Conservation (phyloP, 305 asterid genomes). For the Plantago coronopus region DNA sequence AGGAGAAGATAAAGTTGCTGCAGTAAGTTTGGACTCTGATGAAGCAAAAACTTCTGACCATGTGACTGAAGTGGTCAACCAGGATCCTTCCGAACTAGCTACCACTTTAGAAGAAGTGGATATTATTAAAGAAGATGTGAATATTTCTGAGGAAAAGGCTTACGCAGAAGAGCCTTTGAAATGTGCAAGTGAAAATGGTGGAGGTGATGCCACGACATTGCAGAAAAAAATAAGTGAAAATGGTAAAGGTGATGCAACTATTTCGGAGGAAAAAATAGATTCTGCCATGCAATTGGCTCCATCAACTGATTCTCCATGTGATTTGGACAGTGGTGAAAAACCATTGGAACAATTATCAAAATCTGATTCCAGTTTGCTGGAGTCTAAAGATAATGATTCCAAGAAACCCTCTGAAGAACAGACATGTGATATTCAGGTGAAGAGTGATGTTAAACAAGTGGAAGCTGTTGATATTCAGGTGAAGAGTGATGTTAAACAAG, state of each 20-base stretch:
- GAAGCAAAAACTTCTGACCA: constrained; percentile 27
- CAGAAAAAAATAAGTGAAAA: constrained; percentile 23
- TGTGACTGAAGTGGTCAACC: constrained; percentile 27
- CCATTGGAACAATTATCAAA: constrained; percentile 19
- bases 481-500: constrained; percentile 13
- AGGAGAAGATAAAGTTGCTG: constrained; percentile 26
- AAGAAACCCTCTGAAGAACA: constrained; percentile 19
- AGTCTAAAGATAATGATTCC: constrained; percentile 20
- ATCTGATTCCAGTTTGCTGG: constrained; percentile 19
- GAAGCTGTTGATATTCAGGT: constrained; percentile 23
- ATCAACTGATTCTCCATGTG: constrained; percentile 20
- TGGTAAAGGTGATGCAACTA: constrained; percentile 23
- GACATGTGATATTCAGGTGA: constrained; percentile 19
- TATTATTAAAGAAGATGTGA: constrained; percentile 26
- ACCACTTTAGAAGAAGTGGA: constrained; percentile 23
- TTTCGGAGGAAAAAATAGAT: constrained; percentile 22
- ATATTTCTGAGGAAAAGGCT: constrained; percentile 25
- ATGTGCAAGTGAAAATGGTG: constrained; percentile 26
- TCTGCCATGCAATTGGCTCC: constrained; percentile 17
- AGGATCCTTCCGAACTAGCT: constrained; percentile 26
- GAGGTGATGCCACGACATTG: constrained; percentile 26
- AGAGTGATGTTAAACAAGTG: constrained; percentile 9
- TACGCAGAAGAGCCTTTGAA: constrained; percentile 16
- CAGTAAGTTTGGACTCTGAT: constrained; percentile 23
- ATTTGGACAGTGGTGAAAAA: constrained; percentile 21